phyloP scores from a whole-genome alignment of 2,329 filamentous ascomycete genomes.

The Nannizzia gypsea region DNA sequence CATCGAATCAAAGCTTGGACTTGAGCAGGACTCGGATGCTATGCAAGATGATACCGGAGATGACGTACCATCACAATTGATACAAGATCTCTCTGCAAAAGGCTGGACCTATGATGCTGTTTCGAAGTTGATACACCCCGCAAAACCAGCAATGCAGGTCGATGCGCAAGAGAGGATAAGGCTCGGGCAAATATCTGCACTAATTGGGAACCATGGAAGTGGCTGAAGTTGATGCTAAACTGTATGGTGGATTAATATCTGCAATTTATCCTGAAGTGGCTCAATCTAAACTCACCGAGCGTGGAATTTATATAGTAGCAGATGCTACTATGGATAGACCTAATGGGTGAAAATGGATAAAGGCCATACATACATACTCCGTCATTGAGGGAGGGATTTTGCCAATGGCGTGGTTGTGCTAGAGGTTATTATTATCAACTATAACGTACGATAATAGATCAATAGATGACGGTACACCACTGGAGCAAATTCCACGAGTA shows the following conservation, averaged over 20 bases:
- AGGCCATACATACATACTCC: too few relatives aligned
- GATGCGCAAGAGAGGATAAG: conserved; percentile 18
- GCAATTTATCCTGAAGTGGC: not conserved
- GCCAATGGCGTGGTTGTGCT: not conserved
- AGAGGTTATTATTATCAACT: not conserved
- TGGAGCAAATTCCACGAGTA: conserved; percentile 2
- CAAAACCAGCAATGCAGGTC: conserved; percentile 20
- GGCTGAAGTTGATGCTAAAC: not conserved
- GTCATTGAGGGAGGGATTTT: not conserved
- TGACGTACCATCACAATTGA: conserved; percentile 20
- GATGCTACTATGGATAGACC: not conserved
- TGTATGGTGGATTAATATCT: not conserved
- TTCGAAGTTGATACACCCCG: conserved; percentile 22
- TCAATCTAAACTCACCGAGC: not conserved
- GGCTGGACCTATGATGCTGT: conserved; percentile 31
- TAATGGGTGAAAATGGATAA: not conserved
- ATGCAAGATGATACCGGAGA: conserved; percentile 16
- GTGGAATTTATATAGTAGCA: not conserved
- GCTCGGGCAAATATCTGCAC: conserved; percentile 24
- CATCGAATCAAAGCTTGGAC: conserved; percentile 28
- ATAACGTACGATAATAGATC: not conserved
- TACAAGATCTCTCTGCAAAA: conserved; percentile 24
- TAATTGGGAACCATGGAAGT: conserved; percentile 22
- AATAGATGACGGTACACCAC: not conserved
- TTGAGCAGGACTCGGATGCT: conserved; percentile 17